Percentiles rank a stretch among this genome's conserved stretches.
Conservation (phyloP, 2,329 filamentous ascomycete species). For the Cercospora beticola region DNA sequence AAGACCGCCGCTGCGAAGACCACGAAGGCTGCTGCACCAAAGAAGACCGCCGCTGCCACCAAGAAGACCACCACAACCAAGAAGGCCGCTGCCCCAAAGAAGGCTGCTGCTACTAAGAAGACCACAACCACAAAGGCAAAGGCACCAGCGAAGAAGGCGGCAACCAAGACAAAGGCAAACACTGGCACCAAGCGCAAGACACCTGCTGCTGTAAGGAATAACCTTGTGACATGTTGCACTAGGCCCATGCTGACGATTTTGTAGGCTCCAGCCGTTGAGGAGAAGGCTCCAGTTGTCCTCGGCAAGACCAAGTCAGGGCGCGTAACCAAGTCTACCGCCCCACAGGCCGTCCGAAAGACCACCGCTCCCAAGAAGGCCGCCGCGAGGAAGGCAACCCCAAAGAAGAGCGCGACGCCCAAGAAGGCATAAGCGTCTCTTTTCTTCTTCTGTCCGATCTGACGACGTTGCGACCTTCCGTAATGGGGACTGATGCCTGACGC, state of each 20-base stretch:
- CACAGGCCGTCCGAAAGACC: conserved; percentile 47
- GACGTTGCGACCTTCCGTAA: conserved; percentile 10
- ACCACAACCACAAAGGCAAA: conserved; percentile 41
- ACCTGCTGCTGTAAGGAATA: conserved; percentile 34
- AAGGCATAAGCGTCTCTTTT: conserved; percentile 29
- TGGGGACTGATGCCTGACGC: conserved; percentile 9
- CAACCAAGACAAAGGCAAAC: conserved; percentile 46
- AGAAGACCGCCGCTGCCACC: conserved; percentile 47
- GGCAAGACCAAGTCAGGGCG: conserved; percentile 85
- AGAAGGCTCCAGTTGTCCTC: conserved; percentile 65
- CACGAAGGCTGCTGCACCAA: conserved; percentile 44
- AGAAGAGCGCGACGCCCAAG: conserved; percentile 47
- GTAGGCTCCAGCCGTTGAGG: conserved; percentile 65
- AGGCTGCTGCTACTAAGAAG: conserved; percentile 56
- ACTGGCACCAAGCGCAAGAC: conserved; percentile 49
- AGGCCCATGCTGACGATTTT: conserved; percentile 20
- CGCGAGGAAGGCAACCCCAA: conserved; percentile 44
- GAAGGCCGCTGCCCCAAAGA: conserved; percentile 49
- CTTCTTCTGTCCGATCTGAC: conserved; percentile 12
- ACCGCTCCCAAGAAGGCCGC: conserved; percentile 40
- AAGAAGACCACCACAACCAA: conserved; percentile 38
- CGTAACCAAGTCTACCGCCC: conserved; percentile 68
- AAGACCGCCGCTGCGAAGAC: conserved; percentile 46
- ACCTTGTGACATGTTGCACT: not conserved
- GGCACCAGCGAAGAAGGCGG: conserved; percentile 43